Conservation (phyloP, 1,139 yeast genomes). For the Blastobotrys serpentis region DNA sequence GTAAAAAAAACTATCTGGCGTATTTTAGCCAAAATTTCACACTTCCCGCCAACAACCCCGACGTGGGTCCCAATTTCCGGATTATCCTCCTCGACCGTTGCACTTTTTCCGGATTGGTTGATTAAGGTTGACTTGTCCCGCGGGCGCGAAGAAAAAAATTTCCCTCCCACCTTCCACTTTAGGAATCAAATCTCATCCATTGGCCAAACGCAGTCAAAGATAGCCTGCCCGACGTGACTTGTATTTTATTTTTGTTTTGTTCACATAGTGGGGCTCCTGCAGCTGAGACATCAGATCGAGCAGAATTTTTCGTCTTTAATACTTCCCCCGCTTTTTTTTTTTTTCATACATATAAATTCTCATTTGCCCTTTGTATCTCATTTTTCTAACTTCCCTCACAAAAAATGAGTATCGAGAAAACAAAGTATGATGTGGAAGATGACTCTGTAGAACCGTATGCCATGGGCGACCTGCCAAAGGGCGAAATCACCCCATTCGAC, state of each 20-base stretch:
- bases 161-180: too few species aligned
- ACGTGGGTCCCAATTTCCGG: too few species aligned
- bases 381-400: background rate
- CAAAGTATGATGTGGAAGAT: background rate
- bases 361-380: background rate
- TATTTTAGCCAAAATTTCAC: too few species aligned
- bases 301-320: background rate
- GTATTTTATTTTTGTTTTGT: background rate
- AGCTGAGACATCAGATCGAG: too few species aligned
- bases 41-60: background rate
- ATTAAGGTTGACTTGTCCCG: background rate
- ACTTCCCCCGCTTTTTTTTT: background rate
- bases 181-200: too few species aligned
- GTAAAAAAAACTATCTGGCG: too few species aligned
- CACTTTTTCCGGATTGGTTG: background rate
- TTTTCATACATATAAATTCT: background rate
- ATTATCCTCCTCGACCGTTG: constrained; percentile 1
- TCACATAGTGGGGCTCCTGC: background rate
- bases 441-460: background rate
- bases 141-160: background rate
- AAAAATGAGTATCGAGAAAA: background rate
- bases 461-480: constrained; percentile 10
- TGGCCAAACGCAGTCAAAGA: too few species aligned
- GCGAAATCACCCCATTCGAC: constrained; percentile 12
- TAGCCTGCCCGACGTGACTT: background rate